Evolutionary conservation across 441 rosid genomes (phyloP).

Genomic region (Isatis lusitanica): DNA sequence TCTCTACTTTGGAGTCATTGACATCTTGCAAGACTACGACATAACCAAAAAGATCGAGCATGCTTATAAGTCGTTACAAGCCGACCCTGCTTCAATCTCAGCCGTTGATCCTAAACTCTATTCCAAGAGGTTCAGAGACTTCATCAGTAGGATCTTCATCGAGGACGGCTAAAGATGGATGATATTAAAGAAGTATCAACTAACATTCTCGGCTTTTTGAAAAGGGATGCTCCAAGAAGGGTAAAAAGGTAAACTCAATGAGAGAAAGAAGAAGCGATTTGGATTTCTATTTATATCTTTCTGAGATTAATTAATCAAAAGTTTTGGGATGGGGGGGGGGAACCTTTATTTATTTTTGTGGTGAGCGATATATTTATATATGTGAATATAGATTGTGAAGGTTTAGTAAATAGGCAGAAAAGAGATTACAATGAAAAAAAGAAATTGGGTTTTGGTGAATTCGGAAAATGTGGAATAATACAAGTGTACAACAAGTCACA

Average conservation of each 20-base stretch:
- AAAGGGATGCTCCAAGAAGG: background rate
- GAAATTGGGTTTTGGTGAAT: constrained; percentile 14
- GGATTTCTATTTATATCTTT: constrained; percentile 8
- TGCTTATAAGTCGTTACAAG: constrained; percentile 50
- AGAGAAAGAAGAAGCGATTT: background rate
- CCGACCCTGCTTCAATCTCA: constrained; percentile 50
- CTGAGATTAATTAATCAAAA: constrained; percentile 24
- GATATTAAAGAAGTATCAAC: background rate
- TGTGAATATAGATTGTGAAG: constrained; percentile 39
- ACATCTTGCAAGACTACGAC: constrained; percentile 56
- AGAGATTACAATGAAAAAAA: constrained; percentile 1
- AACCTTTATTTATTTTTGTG: constrained; percentile 24
- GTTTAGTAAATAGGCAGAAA: constrained; percentile 24
- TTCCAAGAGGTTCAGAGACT: constrained; percentile 53
- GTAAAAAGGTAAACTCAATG: constrained; percentile 18
- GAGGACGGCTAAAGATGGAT: constrained; percentile 40
- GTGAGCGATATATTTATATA: constrained; percentile 29
- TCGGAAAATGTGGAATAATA: background rate
- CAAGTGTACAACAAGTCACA: background rate
- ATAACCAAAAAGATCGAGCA: constrained; percentile 50
- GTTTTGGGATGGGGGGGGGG: constrained; percentile 21
- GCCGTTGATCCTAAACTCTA: constrained; percentile 58
- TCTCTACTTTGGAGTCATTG: constrained; percentile 51
- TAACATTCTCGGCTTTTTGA: constrained; percentile 25
- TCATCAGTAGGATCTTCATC: constrained; percentile 47